Evolutionary conservation across 2,329 filamentous ascomycete species (phyloP).

Genomic region (Lasiodiplodia gonubiensis): DNA sequence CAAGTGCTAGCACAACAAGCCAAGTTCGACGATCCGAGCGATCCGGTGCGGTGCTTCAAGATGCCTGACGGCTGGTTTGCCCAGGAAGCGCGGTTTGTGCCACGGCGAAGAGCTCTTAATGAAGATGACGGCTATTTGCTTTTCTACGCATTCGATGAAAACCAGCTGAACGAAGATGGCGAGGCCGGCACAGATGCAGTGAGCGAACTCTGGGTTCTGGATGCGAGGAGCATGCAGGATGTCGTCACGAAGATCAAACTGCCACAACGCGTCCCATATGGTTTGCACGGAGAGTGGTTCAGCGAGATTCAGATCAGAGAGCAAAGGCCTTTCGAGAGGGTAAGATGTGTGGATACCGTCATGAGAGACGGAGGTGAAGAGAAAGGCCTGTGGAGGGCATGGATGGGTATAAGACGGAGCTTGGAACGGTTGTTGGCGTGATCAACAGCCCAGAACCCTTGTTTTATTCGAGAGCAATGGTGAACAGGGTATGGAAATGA

Average conservation of each 20-base stretch:
- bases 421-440: conserved; percentile 35
- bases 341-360: conserved; percentile 37
- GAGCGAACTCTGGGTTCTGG: conserved; percentile 72
- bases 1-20: conserved; percentile 56
- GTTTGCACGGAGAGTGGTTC: conserved; percentile 70
- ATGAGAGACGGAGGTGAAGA: conserved; percentile 33
- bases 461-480: neutral
- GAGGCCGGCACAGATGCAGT: conserved; percentile 48
- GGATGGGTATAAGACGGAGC: conserved; percentile 39
- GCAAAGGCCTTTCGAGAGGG: conserved; percentile 52
- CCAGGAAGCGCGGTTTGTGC: conserved; percentile 71
- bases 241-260: conserved; percentile 64
- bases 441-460: neutral
- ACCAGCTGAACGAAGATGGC: conserved; percentile 61
- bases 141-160: conserved; percentile 73
- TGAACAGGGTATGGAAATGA: neutral
- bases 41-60: conserved; percentile 66
- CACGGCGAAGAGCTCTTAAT: conserved; percentile 45
- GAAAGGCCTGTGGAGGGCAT: conserved; percentile 28
- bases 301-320: conserved; percentile 56
- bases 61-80: conserved; percentile 67
- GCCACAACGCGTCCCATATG: conserved; percentile 72
- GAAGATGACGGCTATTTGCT: conserved; percentile 73
- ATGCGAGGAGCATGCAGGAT: conserved; percentile 66
- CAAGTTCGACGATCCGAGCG: conserved; percentile 42